Percentiles rank a stretch among this genome's conserved stretches.
phyloP scores from a whole-genome alignment of 23 red algal species.

The Gracilaria vermiculophylla region DNA sequence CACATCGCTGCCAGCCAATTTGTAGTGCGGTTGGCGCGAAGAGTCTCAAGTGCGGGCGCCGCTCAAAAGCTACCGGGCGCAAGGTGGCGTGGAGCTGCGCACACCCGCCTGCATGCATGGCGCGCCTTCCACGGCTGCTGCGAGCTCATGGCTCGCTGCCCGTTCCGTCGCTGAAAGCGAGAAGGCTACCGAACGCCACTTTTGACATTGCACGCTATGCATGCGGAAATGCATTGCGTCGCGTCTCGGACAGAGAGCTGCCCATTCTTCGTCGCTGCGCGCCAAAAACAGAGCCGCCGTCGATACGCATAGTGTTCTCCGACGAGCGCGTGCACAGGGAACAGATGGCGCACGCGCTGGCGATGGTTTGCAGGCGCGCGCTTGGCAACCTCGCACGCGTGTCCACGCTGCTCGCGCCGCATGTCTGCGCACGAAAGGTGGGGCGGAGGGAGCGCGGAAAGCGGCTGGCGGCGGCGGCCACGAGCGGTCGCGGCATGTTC shows the following conservation, averaged over 20 bases:
- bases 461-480: not conserved
- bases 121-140: not conserved
- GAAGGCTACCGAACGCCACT: not conserved
- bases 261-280: not conserved
- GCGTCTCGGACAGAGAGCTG: not conserved
- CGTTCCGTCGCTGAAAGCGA: not conserved
- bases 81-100: no score
- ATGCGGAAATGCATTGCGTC: not conserved
- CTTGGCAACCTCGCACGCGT: not conserved
- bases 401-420: not conserved
- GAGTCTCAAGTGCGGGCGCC: no score
- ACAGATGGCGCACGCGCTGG: not conserved
- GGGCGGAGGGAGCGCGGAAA: not conserved
- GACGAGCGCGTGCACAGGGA: not conserved
- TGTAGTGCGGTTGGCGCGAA: no score
- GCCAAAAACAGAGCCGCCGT: not conserved
- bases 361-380: not conserved
- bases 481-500: not conserved
- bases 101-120: no score
- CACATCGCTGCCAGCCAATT: no score
- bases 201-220: not conserved
- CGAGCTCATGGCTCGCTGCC: not conserved
- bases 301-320: not conserved
- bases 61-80: no score
- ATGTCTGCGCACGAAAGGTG: not conserved